Evolutionary conservation across 495 filamentous ascomycete species (phyloP).

Genomic region (Evernia prunastri): DNA sequence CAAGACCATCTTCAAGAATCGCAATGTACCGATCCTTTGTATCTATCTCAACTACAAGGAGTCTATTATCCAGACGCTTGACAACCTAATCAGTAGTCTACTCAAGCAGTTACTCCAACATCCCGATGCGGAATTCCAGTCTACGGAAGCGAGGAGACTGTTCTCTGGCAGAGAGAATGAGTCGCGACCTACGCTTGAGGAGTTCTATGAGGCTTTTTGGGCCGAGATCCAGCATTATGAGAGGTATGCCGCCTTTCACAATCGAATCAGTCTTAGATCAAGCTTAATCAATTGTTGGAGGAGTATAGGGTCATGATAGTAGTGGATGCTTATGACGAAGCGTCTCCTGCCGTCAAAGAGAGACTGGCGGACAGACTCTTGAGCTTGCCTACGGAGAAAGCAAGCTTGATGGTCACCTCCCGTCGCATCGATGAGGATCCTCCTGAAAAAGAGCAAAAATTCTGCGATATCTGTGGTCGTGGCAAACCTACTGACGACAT

Average conservation of each 20-base stretch:
- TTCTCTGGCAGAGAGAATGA: constrained; percentile 20
- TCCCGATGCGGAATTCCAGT: constrained; percentile 9
- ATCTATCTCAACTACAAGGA: constrained; percentile 30
- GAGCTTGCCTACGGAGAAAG: not conserved
- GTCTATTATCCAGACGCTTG: constrained; percentile 18
- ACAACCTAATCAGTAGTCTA: constrained; percentile 27
- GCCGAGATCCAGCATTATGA: constrained; percentile 15
- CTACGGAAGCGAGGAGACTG: constrained; percentile 14
- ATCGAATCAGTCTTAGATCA: not conserved
- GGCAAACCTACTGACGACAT: not conserved
- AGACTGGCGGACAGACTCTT: not conserved
- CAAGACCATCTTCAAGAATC: not conserved
- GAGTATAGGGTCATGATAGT: constrained; percentile 18
- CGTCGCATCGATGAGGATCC: constrained; percentile 4
- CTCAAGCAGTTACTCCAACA: constrained; percentile 30
- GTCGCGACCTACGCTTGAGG: constrained; percentile 11
- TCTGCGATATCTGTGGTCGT: constrained; percentile 1
- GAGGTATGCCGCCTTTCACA: constrained; percentile 7
- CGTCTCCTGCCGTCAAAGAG: not conserved
- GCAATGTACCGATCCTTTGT: constrained; percentile 24
- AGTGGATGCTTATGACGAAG: constrained; percentile 21
- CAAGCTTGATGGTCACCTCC: constrained; percentile 21
- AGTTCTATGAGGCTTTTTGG: constrained; percentile 15
- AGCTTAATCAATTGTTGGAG: not conserved
- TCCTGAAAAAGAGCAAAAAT: not conserved